Base-by-base conservation (phyloP, 148 eudicot species). In the Vaccinium myrtillus region DNA sequence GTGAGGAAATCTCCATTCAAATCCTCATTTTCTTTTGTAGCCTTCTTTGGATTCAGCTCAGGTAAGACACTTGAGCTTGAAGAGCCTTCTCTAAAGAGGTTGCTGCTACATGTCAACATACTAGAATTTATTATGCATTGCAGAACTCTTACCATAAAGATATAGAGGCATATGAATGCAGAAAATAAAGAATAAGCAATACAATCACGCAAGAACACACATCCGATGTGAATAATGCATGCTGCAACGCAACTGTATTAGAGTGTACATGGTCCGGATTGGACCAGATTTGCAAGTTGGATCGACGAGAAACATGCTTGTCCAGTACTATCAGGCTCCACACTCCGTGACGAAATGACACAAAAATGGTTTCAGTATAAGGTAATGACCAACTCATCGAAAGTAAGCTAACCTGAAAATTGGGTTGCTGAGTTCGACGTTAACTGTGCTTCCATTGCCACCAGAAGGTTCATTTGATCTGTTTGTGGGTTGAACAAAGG, bases 1-100 rank as follows among this genome's bases (percentile, higher is more conserved):
- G 90, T 82, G 87, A 91, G 92, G 65, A 91, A 90, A 78, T 91
- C 91, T 73, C 87, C 85, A 65, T 83, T 80, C 46, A 89, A 86
- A 75, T 75, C 74, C 51, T 23, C 85, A 27, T 82, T 83, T 61
- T 71, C 87, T 49, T 73, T 84, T 36, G 50, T 63, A 8, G 46
- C 58, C 50, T 82, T 87, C 58, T 67, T 81, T 27, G 81, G 43
- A 23, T 78, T 86, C 69, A 75, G 79, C 75, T 86, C 91, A 74
- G 78, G 58, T 51, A 67, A 77, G 54, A 63, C 36, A 70, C 76
- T 75, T 79, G 88, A 85, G 83, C 86, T 83, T 69, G 87, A 77
- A 85, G 89, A 84, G 15, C 74, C 75, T 75, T 83, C 92, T 86
- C 91, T 90, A 89, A 58, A 83, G 83, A 81, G n/a, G 65, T 79